Evolutionary conservation across 768 basidiomycete species (phyloP).

Genomic region (Serendipita indica): DNA sequence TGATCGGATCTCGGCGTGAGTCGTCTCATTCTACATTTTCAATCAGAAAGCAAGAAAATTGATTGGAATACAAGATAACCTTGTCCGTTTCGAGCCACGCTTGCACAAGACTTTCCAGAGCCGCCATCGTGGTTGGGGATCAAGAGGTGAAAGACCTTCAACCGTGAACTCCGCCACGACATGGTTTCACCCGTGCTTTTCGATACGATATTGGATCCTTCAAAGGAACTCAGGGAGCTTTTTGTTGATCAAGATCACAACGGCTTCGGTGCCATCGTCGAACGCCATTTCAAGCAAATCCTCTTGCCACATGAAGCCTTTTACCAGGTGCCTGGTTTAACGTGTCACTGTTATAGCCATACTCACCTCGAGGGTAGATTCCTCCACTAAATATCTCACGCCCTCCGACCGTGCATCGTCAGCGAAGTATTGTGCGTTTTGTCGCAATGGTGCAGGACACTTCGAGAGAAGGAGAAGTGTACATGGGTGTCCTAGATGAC

Average conservation of each 20-base stretch:
- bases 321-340: background rate
- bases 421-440: constrained; percentile 7
- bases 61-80: background rate
- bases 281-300: constrained; percentile 5
- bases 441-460: constrained; percentile 50
- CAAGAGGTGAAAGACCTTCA: background rate
- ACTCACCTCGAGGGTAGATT: too few species aligned
- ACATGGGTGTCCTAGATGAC: constrained; percentile 31
- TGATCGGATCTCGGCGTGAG: constrained; percentile 18
- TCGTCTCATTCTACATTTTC: constrained; percentile 16
- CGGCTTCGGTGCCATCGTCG: background rate
- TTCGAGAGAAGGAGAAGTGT: constrained; percentile 56
- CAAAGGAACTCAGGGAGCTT: background rate
- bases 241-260: background rate
- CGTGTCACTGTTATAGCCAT: too few species aligned
- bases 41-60: background rate
- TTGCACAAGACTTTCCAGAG: constrained; percentile 11
- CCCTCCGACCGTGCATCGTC: background rate
- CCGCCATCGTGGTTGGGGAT: background rate
- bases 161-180: background rate
- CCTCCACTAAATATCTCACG: background rate
- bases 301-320: constrained; percentile 4
- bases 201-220: background rate
- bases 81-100: constrained; percentile 15
- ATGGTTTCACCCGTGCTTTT: background rate